Percentiles rank a stretch among this genome's conserved stretches.
phyloP scores from a whole-genome alignment of 129 eudicot genomes.

The Sambucus nigra region DNA sequence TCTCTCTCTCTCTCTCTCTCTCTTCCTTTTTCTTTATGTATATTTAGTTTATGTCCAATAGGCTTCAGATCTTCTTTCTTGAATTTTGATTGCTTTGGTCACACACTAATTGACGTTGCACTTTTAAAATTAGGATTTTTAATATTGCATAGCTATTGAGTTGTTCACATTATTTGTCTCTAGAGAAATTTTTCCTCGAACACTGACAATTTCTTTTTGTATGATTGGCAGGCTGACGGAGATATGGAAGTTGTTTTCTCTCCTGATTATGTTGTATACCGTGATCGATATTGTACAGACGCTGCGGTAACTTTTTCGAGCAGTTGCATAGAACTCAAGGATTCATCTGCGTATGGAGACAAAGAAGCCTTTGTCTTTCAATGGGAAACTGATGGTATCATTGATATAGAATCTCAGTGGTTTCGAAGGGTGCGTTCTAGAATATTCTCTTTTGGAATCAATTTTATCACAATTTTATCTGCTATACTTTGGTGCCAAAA shows the following conservation, averaged over 20 bases:
- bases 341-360: slow-evolving; percentile 24
- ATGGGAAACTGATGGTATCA: slow-evolving; percentile 54
- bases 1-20: too few species aligned
- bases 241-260: slow-evolving; percentile 31
- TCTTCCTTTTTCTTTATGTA: too few species aligned
- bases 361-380: slow-evolving; percentile 25
- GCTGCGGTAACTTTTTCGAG: slow-evolving; percentile 40
- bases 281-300: slow-evolving; percentile 34
- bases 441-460: background rate
- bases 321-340: slow-evolving; percentile 33
- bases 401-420: slow-evolving; percentile 46
- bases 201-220: background rate
- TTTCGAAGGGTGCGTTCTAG: slow-evolving; percentile 41
- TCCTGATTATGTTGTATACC: slow-evolving; percentile 55
- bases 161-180: background rate
- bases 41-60: too few species aligned
- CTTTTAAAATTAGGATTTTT: too few species aligned
- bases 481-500: background rate
- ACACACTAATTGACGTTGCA: too few species aligned
- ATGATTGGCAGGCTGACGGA: slow-evolving; percentile 40
- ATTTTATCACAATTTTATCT: slow-evolving; percentile 1
- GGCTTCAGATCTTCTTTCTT: too few species aligned
- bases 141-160: too few species aligned
- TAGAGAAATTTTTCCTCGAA: background rate
- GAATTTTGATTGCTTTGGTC: too few species aligned